phyloP scores from a whole-genome alignment of 2,329 filamentous ascomycete genomes.

The Ophiostoma himal-ulmi region DNA sequence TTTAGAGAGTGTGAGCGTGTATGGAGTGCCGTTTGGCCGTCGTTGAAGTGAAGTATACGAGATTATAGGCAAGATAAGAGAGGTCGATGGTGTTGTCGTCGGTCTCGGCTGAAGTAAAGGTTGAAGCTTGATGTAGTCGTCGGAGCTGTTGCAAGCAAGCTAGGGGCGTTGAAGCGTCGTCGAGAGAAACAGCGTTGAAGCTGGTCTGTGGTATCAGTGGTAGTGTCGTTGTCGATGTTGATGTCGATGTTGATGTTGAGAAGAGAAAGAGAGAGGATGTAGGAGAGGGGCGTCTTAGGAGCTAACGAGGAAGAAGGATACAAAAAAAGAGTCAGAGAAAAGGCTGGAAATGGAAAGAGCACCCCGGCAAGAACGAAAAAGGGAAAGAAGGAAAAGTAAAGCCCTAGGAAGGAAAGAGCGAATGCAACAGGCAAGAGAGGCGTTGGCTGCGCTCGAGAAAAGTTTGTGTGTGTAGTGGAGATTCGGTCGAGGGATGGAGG shows the following conservation, averaged over 20 bases:
- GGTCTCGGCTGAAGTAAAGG: not conserved
- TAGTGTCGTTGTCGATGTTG: not conserved
- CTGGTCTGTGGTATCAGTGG: not conserved
- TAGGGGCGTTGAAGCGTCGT: not conserved
- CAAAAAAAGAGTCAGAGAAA: not conserved
- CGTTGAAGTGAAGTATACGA: not conserved
- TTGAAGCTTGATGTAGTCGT: not conserved
- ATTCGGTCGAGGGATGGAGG: constrained; percentile 11
- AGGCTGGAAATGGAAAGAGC: constrained; percentile 18
- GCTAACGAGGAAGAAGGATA: not conserved
- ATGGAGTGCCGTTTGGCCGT: not conserved
- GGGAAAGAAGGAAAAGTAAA: constrained; percentile 10
- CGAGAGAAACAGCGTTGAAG: constrained; percentile 2
- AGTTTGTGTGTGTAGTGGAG: constrained; percentile 20
- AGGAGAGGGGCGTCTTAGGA: not conserved
- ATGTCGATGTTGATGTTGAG: not conserved
- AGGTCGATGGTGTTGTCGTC: not conserved
- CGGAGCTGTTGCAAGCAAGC: not conserved
- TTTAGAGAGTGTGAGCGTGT: not conserved
- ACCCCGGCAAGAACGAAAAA: constrained; percentile 14
- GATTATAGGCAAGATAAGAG: not conserved
- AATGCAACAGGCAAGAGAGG: not conserved
- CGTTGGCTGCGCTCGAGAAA: not conserved
- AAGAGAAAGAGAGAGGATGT: too few relatives aligned
- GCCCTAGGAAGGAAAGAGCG: constrained; percentile 12